Conservation (phyloP, 2,329 filamentous ascomycete genomes). For the Penicillium digitatum region DNA sequence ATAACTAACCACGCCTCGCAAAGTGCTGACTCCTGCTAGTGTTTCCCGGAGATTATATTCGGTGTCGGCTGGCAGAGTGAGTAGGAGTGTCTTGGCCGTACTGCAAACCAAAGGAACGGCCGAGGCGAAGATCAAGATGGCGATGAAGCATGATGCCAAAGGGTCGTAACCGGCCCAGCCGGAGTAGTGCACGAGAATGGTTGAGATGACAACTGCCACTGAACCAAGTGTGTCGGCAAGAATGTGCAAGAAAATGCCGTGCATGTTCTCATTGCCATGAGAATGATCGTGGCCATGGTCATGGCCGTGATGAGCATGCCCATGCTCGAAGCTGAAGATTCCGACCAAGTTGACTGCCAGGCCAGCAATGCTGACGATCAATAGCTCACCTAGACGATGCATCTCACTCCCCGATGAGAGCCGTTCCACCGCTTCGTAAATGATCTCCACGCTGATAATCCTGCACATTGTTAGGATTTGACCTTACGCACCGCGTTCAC, state of each 20-base stretch:
- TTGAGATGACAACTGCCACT: constrained; percentile 89
- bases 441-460: constrained; percentile 91
- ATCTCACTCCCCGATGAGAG: constrained; percentile 80
- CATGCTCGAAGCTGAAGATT: constrained; percentile 76
- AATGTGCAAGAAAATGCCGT: constrained; percentile 93
- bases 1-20: constrained; percentile 82
- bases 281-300: constrained; percentile 46
- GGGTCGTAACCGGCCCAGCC: constrained; percentile 95
- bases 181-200: constrained; percentile 77
- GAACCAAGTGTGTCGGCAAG: constrained; percentile 92
- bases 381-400: constrained; percentile 76
- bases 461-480: constrained; percentile 43
- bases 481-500: too few relatives aligned
- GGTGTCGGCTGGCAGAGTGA: constrained; percentile 76
- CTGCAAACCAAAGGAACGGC: constrained; percentile 82
- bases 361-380: constrained; percentile 82
- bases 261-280: constrained; percentile 95
- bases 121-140: constrained; percentile 86
- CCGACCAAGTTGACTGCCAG: constrained; percentile 88
- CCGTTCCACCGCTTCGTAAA: constrained; percentile 87
- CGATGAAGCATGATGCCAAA: constrained; percentile 87
- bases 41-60: constrained; percentile 87
- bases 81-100: constrained; percentile 74
- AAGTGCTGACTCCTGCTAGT: constrained; percentile 73
- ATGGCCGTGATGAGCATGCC: constrained; percentile 53